Conservation (phyloP, 2,329 filamentous ascomycete species). For the Cryphonectria carpinicola region DNA sequence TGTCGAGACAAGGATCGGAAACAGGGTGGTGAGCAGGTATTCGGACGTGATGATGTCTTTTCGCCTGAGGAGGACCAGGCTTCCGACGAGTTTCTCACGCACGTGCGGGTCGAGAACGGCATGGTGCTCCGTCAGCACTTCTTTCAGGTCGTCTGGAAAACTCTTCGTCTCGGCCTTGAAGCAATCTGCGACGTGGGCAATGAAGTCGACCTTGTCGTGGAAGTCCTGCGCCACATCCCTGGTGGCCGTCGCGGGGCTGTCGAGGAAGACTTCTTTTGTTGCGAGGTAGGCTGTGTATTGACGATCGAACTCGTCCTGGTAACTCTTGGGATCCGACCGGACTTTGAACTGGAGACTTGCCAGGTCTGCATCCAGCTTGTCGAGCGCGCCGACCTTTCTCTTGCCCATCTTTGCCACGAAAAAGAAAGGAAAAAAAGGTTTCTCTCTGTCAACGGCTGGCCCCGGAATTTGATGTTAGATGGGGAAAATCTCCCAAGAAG, state of each 20-base stretch:
- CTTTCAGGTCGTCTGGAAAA: slow-evolving; percentile 81
- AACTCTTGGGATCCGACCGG: slow-evolving; percentile 79
- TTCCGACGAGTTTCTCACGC: slow-evolving; percentile 92
- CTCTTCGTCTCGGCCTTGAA: slow-evolving; percentile 79
- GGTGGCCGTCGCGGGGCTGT: slow-evolving; percentile 77
- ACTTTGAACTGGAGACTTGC: slow-evolving; percentile 92
- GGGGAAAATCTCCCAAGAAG: slow-evolving; percentile 1
- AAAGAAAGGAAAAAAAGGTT: background rate
- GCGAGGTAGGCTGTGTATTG: slow-evolving; percentile 93
- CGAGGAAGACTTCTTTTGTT: slow-evolving; percentile 87
- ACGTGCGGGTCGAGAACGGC: slow-evolving; percentile 80
- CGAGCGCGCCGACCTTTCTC: slow-evolving; percentile 86
- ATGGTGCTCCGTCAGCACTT: slow-evolving; percentile 82
- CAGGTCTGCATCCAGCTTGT: slow-evolving; percentile 92
- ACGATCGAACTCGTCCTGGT: slow-evolving; percentile 84
- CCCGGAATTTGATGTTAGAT: background rate
- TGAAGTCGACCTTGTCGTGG: slow-evolving; percentile 88
- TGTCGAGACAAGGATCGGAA: slow-evolving; percentile 90
- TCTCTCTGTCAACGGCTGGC: background rate
- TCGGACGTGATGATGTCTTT: slow-evolving; percentile 92
- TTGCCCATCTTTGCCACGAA: slow-evolving; percentile 67
- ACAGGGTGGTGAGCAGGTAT: slow-evolving; percentile 84
- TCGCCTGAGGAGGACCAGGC: slow-evolving; percentile 81
- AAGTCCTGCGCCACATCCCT: slow-evolving; percentile 81
- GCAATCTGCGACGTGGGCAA: slow-evolving; percentile 91